These are phyloP conservation scores for Neoascochyta sp. DNA, from an alignment of 2,329 filamentous ascomycete species.

Conservation along the genomic window DNA sequence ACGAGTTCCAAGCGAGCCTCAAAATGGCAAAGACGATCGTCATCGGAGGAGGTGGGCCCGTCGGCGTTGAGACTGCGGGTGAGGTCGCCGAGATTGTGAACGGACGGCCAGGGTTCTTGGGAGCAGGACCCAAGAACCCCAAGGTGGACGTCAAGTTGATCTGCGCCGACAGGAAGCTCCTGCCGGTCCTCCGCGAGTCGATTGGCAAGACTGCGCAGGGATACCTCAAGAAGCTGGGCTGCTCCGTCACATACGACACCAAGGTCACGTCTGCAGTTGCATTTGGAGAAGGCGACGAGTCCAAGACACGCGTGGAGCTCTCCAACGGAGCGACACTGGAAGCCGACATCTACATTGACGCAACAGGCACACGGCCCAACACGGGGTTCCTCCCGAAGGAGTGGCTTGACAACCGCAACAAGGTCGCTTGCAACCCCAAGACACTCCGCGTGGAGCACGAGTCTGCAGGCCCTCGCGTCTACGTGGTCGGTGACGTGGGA, in stretches of 20 bases:
- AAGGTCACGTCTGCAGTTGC: slow-evolving; percentile 30
- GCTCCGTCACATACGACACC: slow-evolving; percentile 44
- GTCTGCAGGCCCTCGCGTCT: slow-evolving; percentile 43
- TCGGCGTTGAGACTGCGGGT: slow-evolving; percentile 51
- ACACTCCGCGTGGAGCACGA: slow-evolving; percentile 47
- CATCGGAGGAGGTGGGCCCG: slow-evolving; percentile 49
- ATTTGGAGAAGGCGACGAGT: slow-evolving; percentile 30
- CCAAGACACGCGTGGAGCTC: slow-evolving; percentile 43
- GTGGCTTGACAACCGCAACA: slow-evolving; percentile 49
- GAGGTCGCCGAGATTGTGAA: slow-evolving; percentile 47
- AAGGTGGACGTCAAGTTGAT: slow-evolving; percentile 47
- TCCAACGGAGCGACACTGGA: slow-evolving; percentile 48
- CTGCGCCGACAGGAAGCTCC: slow-evolving; percentile 43
- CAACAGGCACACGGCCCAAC: slow-evolving; percentile 52
- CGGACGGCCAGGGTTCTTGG: slow-evolving; percentile 36
- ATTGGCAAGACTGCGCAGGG: slow-evolving; percentile 47
- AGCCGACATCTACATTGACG: slow-evolving; percentile 54
- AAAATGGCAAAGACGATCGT: slow-evolving; percentile 44
- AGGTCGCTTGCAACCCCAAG: slow-evolving; percentile 48
- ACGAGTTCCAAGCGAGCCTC: slow-evolving; percentile 37
- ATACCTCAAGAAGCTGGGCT: slow-evolving; percentile 47
- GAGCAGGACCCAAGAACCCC: slow-evolving; percentile 36
- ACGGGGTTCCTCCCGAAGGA: slow-evolving; percentile 51
- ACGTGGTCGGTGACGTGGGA: slow-evolving; percentile 50
- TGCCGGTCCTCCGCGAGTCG: slow-evolving; percentile 43